A percentile compares a stretch with the other conserved stretches of the same genome.
phyloP scores from a whole-genome alignment of 805 yeast species.

The Saccharomycopsis malanga region DNA sequence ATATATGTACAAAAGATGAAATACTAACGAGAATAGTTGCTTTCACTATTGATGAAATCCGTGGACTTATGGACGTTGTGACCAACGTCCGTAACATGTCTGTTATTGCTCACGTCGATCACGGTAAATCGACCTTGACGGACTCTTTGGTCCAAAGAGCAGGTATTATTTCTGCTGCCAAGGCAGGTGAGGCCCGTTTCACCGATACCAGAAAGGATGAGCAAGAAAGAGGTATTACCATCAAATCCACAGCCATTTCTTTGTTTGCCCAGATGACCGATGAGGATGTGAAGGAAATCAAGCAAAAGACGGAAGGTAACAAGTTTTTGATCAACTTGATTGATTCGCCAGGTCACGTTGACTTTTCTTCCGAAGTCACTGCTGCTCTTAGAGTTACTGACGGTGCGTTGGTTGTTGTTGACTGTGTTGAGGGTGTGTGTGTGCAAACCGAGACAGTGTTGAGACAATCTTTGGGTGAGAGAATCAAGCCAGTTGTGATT shows the following conservation, averaged over 20 bases:
- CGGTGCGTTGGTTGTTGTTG: slow-evolving; percentile 99
- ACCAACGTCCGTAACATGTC: slow-evolving; percentile 99
- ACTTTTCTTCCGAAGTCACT: slow-evolving; percentile 99
- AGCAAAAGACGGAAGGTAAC: slow-evolving; percentile 83
- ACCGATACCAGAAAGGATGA: slow-evolving; percentile 99
- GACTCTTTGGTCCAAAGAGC: slow-evolving; percentile 99
- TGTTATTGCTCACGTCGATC: slow-evolving; percentile 99
- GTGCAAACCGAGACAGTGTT: slow-evolving; percentile 99
- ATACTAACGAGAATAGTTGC: slow-evolving; percentile 22
- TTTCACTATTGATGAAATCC: slow-evolving; percentile 50
- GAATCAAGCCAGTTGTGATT: slow-evolving; percentile 97
- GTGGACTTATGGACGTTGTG: slow-evolving; percentile 98
- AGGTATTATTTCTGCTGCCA: slow-evolving; percentile 99
- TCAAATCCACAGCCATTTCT: slow-evolving; percentile 98
- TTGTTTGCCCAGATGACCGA: slow-evolving; percentile 83
- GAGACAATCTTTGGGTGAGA: slow-evolving; percentile 98
- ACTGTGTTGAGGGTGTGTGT: slow-evolving; percentile 99
- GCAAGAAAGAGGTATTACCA: slow-evolving; percentile 99
- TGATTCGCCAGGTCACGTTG: slow-evolving; percentile 99
- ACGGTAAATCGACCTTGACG: slow-evolving; percentile 98
- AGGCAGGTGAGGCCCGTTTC: slow-evolving; percentile 99
- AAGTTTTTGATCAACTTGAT: slow-evolving; percentile 95
- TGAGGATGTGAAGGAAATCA: slow-evolving; percentile 81
- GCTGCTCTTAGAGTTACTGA: slow-evolving; percentile 99
- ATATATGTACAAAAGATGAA: neutral